phyloP scores from a whole-genome alignment of 2,329 filamentous ascomycete species.

The Cercospora citrullina region DNA sequence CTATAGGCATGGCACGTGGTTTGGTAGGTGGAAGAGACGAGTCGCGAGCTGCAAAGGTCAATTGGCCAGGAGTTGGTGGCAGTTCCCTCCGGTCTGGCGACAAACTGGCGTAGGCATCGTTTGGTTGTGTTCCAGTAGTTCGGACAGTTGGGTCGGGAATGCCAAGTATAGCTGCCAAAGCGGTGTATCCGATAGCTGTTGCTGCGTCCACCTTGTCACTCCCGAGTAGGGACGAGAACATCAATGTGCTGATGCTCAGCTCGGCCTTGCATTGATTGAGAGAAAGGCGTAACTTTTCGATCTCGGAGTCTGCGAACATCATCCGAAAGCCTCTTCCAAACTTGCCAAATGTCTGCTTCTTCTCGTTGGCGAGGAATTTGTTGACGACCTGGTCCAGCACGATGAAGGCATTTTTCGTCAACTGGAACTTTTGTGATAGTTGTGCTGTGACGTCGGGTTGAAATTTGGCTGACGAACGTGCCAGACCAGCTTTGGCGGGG shows the following conservation, averaged over 20 bases:
- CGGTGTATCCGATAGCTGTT: constrained; percentile 66
- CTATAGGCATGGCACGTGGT: background rate
- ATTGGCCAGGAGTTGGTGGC: constrained; percentile 8
- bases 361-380: constrained; percentile 63
- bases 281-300: constrained; percentile 60
- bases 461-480: constrained; percentile 54
- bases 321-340: constrained; percentile 63
- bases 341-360: constrained; percentile 60
- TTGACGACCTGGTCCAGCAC: constrained; percentile 63
- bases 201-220: constrained; percentile 58
- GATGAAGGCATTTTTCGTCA: constrained; percentile 62
- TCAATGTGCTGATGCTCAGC: constrained; percentile 52
- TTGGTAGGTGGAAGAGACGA: background rate
- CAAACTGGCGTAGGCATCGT: constrained; percentile 11
- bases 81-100: constrained; percentile 16
- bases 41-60: constrained; percentile 3
- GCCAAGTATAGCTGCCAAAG: constrained; percentile 64
- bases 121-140: background rate
- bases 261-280: constrained; percentile 61
- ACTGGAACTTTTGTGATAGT: constrained; percentile 63
- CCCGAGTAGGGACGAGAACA: constrained; percentile 65
- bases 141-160: constrained; percentile 24
- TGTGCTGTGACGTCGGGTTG: constrained; percentile 63
- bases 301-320: constrained; percentile 63
- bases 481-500: constrained; percentile 66